Percentiles rank a stretch among this genome's conserved stretches.
These are phyloP conservation scores for Sporothrix globosa DNA, from an alignment of 2,329 filamentous ascomycete species.

Conservation along the genomic window DNA sequence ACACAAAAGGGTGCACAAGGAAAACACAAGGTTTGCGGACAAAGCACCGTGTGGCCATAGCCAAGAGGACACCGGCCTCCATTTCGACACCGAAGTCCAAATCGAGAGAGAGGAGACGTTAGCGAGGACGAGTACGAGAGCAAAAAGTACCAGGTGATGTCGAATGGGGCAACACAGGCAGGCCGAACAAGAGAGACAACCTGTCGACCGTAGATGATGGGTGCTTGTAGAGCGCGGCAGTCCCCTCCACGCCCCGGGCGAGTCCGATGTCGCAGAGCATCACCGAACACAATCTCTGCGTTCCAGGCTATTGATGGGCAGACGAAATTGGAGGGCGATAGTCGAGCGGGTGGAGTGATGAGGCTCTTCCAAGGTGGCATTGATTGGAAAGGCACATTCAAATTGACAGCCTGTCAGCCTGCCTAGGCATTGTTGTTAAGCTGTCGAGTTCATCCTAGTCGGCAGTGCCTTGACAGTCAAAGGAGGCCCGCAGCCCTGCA, in stretches of 20 bases:
- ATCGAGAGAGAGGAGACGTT: not conserved
- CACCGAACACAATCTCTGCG: not conserved
- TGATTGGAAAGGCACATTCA: not conserved
- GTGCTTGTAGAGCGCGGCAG: not conserved
- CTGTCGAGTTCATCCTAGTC: not conserved
- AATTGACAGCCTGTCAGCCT: not conserved
- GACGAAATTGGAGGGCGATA: not conserved
- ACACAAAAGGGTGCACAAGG: not conserved
- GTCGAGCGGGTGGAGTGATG: slow-evolving; percentile 13
- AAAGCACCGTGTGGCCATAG: not conserved
- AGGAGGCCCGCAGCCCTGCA: not conserved
- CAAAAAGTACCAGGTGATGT: not conserved
- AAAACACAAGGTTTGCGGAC: not conserved
- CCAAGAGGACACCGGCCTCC: slow-evolving; percentile 13
- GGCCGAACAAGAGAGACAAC: not conserved
- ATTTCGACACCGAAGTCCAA: not conserved
- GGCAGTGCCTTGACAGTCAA: not conserved
- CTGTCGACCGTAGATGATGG: not conserved
- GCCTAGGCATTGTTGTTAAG: not conserved
- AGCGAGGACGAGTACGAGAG: not conserved
- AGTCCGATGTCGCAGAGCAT: slow-evolving; percentile 3
- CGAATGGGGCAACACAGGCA: not conserved
- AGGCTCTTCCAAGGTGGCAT: not conserved
- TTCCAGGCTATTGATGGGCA: not conserved
- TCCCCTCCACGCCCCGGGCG: not conserved